phyloP scores from a whole-genome alignment of 163 green algal species.

The Prototheca wickerhamii region DNA sequence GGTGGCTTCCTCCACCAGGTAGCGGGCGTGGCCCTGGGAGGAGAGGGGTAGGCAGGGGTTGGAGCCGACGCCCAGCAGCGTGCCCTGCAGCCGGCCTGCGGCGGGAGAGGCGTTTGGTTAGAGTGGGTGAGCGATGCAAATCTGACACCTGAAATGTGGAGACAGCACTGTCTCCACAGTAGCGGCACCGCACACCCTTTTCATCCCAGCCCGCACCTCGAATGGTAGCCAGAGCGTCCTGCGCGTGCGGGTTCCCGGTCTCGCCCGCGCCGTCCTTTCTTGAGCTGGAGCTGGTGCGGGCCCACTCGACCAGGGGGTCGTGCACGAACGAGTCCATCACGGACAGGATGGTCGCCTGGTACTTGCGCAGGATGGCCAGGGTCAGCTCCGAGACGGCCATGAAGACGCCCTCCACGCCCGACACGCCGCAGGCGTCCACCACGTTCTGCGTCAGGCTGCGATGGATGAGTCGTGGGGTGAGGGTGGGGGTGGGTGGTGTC shows the following conservation, averaged over 20 bases:
- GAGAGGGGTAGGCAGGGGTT: conserved; percentile 71
- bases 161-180: not conserved
- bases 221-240: conserved; percentile 81
- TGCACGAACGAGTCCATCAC: conserved; percentile 95
- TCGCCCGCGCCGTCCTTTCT: conserved; percentile 14
- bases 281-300: conserved; percentile 12
- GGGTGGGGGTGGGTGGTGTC: not conserved
- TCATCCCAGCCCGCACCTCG: conserved; percentile 25
- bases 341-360: conserved; percentile 75
- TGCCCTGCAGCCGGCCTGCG: conserved; percentile 64
- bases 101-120: not conserved
- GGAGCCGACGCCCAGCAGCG: conserved; percentile 77
- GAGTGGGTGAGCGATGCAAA: not conserved
- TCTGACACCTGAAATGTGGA: too few relatives aligned
- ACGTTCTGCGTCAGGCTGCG: conserved; percentile 87
- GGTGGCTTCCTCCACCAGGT: conserved; percentile 81
- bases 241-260: conserved; percentile 47
- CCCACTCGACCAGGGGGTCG: conserved; percentile 96
- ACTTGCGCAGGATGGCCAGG: conserved; percentile 70
- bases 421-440: conserved; percentile 85
- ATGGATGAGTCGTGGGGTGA: not conserved
- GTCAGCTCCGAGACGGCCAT: conserved; percentile 74
- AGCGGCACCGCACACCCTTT: not conserved
- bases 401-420: conserved; percentile 83
- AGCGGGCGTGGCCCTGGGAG: conserved; percentile 75